Base-by-base conservation (phyloP, 2,329 filamentous ascomycete species). In the Phaeophleospora eucalypticola region DNA sequence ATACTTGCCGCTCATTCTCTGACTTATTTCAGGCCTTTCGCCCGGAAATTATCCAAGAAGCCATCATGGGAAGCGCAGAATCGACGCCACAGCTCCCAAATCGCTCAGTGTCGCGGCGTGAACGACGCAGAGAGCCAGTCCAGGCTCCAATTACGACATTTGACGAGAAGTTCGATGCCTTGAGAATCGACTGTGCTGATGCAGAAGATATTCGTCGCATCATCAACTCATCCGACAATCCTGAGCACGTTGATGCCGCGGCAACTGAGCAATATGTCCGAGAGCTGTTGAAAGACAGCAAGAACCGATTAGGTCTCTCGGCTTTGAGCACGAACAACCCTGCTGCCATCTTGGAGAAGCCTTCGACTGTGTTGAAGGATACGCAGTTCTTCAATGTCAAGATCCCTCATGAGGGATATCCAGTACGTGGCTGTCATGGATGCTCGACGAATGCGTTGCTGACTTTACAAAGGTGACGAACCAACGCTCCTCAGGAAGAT, bases 321-420 rank as follows among this genome's bases (percentile, higher is more conserved):
- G 86, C 86, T 2, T 73, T 94, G 41, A 83, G 80, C 63, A 75
- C 78, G 8, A 81, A 83, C 54, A 77, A 87, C 52, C 83, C 86
- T 4, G 77, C 77, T 47, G 68, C 79, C 9, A 75, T 89, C 36
- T 76, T 95, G 36, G 76, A 78, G 44, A 84, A 82, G 34, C 79
- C 79, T 7, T 70, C 80, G 0, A 73, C 83, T 20, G 71, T 79
- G 45, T 79, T 88, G 49, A 69, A 77, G 34, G 85, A 93, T 64
- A 84, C 81, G 45, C 89, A 95, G 46, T 78, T 86, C 52, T 95
- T 89, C 81, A 94, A 90, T 63, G 70, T 89, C 65, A 82, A 82
- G 65, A 89, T 95, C 50, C 86, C 88, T 0, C 77, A 87, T 45
- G 89, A 95, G 66, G 89, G 89, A 40, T 78, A 76, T 0, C 89